Conservation (phyloP, 108 stramenopile genomes). For the Nannochloropsis gaditana region DNA sequence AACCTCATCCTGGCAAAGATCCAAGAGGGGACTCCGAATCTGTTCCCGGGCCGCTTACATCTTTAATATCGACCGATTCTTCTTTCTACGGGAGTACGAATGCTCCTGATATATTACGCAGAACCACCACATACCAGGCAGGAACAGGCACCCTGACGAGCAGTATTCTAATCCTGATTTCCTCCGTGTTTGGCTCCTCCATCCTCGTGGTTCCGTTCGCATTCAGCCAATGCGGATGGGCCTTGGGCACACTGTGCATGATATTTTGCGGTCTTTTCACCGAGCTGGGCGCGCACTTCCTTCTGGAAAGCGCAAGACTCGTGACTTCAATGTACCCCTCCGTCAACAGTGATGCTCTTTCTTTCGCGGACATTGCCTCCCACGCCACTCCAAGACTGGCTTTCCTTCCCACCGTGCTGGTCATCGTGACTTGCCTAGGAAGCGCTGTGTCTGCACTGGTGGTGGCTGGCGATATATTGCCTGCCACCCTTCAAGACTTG, state of each 20-base stretch:
- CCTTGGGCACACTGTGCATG: background rate
- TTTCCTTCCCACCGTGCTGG: background rate
- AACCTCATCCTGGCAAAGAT: no score
- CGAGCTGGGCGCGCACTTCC: background rate
- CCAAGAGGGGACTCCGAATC: no score
- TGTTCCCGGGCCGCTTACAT: no score
- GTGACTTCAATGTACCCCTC: background rate
- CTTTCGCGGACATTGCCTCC: background rate
- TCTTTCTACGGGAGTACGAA: background rate
- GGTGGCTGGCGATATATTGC: background rate
- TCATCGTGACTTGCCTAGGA: background rate
- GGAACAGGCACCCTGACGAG: background rate
- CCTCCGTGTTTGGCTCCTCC: constrained; percentile 1
- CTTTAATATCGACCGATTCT: background rate
- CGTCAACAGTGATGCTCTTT: background rate
- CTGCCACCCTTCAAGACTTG: background rate
- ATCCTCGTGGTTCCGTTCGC: background rate
- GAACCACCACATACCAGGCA: no score
- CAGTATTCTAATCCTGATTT: constrained; percentile 11
- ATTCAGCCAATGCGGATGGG: background rate
- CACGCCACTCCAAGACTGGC: background rate
- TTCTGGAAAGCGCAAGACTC: background rate
- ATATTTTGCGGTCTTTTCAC: constrained; percentile 17
- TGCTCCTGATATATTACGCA: no score
- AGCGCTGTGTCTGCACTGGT: background rate